These are phyloP conservation scores for Chalciporus pseudorubinellus DNA, from an alignment of 768 basidiomycete species.

Conservation along the genomic window DNA sequence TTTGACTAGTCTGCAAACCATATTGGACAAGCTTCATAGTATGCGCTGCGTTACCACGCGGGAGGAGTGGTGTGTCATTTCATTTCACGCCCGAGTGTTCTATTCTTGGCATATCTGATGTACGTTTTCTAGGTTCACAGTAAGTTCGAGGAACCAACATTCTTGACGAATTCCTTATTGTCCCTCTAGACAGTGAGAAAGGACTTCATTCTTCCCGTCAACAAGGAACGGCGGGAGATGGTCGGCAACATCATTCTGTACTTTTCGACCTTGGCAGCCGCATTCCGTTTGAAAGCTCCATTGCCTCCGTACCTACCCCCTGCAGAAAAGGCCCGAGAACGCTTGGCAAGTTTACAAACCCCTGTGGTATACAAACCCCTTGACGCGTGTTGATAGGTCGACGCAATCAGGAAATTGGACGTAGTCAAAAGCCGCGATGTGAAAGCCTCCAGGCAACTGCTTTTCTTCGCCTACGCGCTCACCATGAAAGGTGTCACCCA, in stretches of 20 bases:
- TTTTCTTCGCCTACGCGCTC: slow-evolving; percentile 92
- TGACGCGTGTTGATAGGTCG: slow-evolving; percentile 48
- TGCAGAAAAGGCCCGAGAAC: slow-evolving; percentile 78
- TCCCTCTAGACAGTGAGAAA: slow-evolving; percentile 62
- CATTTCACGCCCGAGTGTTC: neutral
- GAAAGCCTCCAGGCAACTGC: slow-evolving; percentile 77
- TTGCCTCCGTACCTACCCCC: slow-evolving; percentile 97
- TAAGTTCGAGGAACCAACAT: slow-evolving; percentile 30
- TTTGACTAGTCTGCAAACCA: slow-evolving; percentile 77
- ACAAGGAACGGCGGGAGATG: slow-evolving; percentile 87
- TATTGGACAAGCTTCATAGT: slow-evolving; percentile 86
- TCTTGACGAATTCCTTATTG: neutral
- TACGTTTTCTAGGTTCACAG: slow-evolving; percentile 62
- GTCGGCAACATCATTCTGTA: slow-evolving; percentile 92
- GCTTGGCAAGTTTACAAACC: slow-evolving; percentile 52
- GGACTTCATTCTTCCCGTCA: slow-evolving; percentile 91
- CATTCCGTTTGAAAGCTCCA: slow-evolving; percentile 83
- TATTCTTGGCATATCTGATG: slow-evolving; percentile 7
- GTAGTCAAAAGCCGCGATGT: slow-evolving; percentile 83
- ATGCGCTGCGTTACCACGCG: slow-evolving; percentile 97
- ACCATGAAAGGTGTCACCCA: slow-evolving; percentile 93
- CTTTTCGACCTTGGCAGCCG: slow-evolving; percentile 75
- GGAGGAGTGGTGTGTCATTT: slow-evolving; percentile 76
- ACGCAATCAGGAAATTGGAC: slow-evolving; percentile 80
- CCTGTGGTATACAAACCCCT: neutral